Conservation (phyloP, 192 early-diverging fungal genomes). For the Spizellomyces sp. region DNA sequence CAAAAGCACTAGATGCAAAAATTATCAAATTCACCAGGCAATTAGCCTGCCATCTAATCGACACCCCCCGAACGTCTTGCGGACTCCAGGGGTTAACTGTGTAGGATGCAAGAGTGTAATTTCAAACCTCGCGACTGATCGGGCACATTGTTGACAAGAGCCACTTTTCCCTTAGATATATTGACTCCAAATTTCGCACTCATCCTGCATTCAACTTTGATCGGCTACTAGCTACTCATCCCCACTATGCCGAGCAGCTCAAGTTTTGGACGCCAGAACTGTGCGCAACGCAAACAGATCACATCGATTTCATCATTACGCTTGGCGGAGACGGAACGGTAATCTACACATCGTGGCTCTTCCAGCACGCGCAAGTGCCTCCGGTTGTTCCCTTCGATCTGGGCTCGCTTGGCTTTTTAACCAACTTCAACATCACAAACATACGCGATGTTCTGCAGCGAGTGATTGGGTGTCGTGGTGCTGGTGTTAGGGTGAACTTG, state of each 20-base stretch:
- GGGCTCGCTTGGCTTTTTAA: slow-evolving; percentile 94
- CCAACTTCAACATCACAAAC: slow-evolving; percentile 76
- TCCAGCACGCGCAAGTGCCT: slow-evolving; percentile 75
- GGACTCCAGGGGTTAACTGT: slow-evolving; percentile 2
- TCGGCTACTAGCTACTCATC: slow-evolving; percentile 19
- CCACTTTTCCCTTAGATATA: slow-evolving; percentile 12
- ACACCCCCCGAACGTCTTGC: slow-evolving; percentile 20
- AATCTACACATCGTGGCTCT: slow-evolving; percentile 33
- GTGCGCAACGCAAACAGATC: slow-evolving; percentile 57
- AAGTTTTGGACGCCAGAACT: slow-evolving; percentile 38
- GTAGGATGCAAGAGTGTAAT: slow-evolving; percentile 11
- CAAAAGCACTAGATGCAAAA: slow-evolving; percentile 26
- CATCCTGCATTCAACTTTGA: slow-evolving; percentile 34
- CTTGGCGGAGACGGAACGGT: slow-evolving; percentile 97
- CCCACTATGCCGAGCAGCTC: slow-evolving; percentile 21
- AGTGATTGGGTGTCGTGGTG: slow-evolving; percentile 38
- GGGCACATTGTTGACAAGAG: slow-evolving; percentile 7
- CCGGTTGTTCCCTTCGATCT: slow-evolving; percentile 91
- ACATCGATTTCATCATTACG: slow-evolving; percentile 84
- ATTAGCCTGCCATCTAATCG: slow-evolving; percentile 32
- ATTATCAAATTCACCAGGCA: slow-evolving; percentile 38
- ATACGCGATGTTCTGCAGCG: slow-evolving; percentile 61
- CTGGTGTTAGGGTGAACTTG: slow-evolving; percentile 83
- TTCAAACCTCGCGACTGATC: not conserved
- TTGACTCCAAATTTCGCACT: slow-evolving; percentile 34